Evolutionary conservation across 2,329 filamentous ascomycete species (phyloP), one percentile per base, ranked within the genome.

Genomic region (Chrysoporthe deuterocubensis): DNA sequence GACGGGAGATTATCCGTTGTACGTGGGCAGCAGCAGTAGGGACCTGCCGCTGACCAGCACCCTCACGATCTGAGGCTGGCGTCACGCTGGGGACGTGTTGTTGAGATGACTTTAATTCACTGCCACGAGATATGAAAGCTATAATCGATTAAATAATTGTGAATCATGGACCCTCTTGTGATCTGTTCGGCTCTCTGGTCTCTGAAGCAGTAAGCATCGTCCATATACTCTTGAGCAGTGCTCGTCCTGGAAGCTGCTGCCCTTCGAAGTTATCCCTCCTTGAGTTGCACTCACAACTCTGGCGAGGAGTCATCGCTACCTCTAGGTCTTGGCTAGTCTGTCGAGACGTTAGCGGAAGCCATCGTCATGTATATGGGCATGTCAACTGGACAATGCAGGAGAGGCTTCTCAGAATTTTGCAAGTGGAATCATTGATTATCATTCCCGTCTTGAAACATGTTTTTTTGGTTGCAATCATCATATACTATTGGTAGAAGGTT

Each of bases 11-110:
- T 84, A 84, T 66, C 62, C 67, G 0, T 66, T 84, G 2, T 80
- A 72, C 62, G 79, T 84, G 3, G 83, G 83, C 0, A 76, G 75
- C 1, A 84, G 81, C 68, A 84, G 81, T 70, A 76, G 80, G 26
- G 72, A 78, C 82, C 87, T 79, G 84, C 88, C 74, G 81, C 84
- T 37, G 84, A 85, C 26, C 85, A 87, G 62, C 65, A 67, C 52
- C 1, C 60, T 70, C 43, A 69, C 57, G 50, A 67, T 70, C 42
- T 70, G 52, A 64, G 54, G 18, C 37, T 5, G 37, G 32, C 21
- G 50, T 16, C 11, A 54, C 26, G 11, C 7, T 16, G 6, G 21
- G 7, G 8, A 6, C 16, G 26, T 26, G 26, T 54, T 4, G 7
- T 32, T 7, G 21, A 34, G 2, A 32, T 54, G 1, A 34, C 32